phyloP scores from a whole-genome alignment of 768 basidiomycete species.

The Lentinula aciculospora region DNA sequence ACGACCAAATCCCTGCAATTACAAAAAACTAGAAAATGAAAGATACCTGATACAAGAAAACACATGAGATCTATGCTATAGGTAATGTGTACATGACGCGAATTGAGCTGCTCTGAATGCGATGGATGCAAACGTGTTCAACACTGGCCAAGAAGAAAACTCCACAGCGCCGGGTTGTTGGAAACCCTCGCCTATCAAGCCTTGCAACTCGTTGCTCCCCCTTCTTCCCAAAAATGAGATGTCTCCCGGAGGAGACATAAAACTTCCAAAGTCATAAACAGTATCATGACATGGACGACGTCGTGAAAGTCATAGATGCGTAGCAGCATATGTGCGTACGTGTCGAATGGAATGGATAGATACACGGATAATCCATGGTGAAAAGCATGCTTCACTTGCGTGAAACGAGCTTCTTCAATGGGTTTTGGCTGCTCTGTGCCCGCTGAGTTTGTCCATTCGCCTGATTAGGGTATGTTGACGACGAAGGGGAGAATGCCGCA shows the following conservation, averaged over 20 bases:
- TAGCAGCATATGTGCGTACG: neutral
- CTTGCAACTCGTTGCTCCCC: neutral
- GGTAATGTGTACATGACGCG: conserved; percentile 1
- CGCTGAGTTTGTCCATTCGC: conserved; percentile 14
- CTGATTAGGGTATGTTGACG: conserved; percentile 13
- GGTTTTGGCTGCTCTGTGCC: conserved; percentile 20
- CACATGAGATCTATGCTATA: conserved; percentile 5
- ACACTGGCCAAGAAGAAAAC: neutral
- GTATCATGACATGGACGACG: neutral
- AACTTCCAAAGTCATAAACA: neutral
- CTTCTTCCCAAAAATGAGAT: neutral
- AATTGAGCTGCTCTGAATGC: neutral
- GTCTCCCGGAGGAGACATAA: neutral
- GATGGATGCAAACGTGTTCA: neutral
- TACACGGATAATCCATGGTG: neutral
- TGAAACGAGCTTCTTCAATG: conserved; percentile 27
- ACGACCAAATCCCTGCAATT: neutral
- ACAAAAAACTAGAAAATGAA: neutral
- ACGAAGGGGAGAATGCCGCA: conserved; percentile 28
- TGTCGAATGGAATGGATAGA: neutral
- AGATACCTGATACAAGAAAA: neutral
- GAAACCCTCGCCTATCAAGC: neutral
- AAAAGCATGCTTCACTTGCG: conserved; percentile 18
- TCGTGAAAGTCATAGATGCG: conserved; percentile 2
- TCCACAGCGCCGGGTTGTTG: neutral